A percentile compares a stretch with the other conserved stretches of the same genome.
phyloP scores from a whole-genome alignment of 106 monocot species.

The Dactylorhiza incarnata region DNA sequence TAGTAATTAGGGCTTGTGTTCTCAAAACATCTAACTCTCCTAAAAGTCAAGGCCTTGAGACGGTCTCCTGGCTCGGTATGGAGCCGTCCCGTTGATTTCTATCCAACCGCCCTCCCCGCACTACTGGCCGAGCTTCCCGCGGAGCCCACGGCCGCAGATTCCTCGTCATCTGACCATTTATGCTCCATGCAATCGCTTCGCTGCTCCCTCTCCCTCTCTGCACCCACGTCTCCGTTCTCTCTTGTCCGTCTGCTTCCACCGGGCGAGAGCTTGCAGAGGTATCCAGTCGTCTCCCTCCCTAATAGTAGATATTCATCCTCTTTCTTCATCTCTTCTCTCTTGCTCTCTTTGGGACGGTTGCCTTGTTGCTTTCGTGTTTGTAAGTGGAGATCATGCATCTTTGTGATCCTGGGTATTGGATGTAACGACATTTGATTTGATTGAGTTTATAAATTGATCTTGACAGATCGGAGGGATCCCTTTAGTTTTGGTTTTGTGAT shows the following conservation, averaged over 20 bases:
- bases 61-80: background rate
- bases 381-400: background rate
- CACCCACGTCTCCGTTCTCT: background rate
- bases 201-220: background rate
- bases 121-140: background rate
- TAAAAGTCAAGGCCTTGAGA: background rate
- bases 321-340: background rate
- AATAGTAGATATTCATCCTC: background rate
- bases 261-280: background rate
- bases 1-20: too few relatives aligned
- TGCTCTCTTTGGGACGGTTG: background rate
- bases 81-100: background rate
- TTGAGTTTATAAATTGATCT: background rate
- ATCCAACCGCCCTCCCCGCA: background rate
- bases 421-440: background rate
- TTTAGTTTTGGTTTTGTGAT: too few relatives aligned
- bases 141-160: constrained; percentile 4
- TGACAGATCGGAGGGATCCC: background rate
- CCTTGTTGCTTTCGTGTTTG: background rate
- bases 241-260: background rate
- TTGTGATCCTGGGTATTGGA: background rate
- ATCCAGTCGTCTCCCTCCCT: background rate
- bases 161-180: background rate
- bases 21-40: too few relatives aligned
- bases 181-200: background rate